These are phyloP conservation scores for Gorgonomyces haynaldii DNA, from an alignment of 192 early-diverging fungal genomes.

Conservation along the genomic window DNA sequence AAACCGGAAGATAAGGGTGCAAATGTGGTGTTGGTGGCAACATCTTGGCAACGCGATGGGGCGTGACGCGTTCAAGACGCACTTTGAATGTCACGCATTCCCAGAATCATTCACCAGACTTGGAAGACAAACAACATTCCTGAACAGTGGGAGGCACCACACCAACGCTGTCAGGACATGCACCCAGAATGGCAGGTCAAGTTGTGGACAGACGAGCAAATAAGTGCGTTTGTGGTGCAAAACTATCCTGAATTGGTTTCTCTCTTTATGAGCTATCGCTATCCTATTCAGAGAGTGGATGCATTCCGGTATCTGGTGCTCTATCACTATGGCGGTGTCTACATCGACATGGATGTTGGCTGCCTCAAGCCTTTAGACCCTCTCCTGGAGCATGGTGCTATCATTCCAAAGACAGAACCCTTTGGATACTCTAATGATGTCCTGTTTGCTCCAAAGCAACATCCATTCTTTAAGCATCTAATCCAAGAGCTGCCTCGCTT, in stretches of 20 bases:
- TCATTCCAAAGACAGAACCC: constrained; percentile 25
- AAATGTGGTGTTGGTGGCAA: too few relatives aligned
- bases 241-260: constrained; percentile 19
- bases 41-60: too few relatives aligned
- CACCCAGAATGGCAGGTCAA: constrained; percentile 18
- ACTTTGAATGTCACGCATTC: constrained; percentile 48
- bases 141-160: constrained; percentile 10
- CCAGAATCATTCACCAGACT: constrained; percentile 25
- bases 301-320: constrained; percentile 22
- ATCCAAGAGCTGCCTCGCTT: constrained; percentile 12
- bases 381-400: constrained; percentile 11
- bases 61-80: constrained; percentile 56
- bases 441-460: constrained; percentile 7
- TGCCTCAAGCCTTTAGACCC: constrained; percentile 13
- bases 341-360: constrained; percentile 26
- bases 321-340: constrained; percentile 26
- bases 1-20: too few relatives aligned
- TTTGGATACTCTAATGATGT: constrained; percentile 28
- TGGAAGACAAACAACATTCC: constrained; percentile 12
- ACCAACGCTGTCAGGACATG: constrained; percentile 10
- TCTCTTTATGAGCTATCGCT: constrained; percentile 12
- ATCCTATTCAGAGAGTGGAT: constrained; percentile 26
- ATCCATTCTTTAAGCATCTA: constrained; percentile 15
- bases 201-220: constrained; percentile 21
- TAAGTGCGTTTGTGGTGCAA: constrained; percentile 8